phyloP scores from a whole-genome alignment of 2,329 filamentous ascomycete species.

The Colletotrichum orchidophilum region DNA sequence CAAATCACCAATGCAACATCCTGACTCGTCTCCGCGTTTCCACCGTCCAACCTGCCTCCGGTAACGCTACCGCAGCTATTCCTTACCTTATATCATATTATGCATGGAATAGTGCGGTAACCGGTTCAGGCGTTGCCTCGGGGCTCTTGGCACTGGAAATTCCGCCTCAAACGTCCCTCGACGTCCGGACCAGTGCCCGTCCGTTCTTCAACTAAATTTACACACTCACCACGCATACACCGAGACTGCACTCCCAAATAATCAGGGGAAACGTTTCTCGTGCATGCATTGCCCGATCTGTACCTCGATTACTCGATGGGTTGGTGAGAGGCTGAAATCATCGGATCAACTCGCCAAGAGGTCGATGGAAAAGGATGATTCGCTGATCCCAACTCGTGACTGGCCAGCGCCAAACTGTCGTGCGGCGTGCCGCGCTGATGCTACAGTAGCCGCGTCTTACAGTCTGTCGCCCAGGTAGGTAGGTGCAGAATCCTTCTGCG shows the following conservation, averaged over 20 bases:
- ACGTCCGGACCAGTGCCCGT: not conserved
- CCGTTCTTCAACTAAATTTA: not conserved
- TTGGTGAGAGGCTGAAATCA: not conserved
- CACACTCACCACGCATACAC: constrained; percentile 14
- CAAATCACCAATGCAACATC: not conserved
- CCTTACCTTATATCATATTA: too few relatives aligned
- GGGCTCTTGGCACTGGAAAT: constrained; percentile 14
- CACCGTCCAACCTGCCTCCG: not conserved
- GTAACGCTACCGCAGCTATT: constrained; percentile 11
- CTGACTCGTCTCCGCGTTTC: constrained; percentile 27
- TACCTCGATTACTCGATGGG: constrained; percentile 11
- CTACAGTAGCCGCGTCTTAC: constrained; percentile 12
- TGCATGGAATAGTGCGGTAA: constrained; percentile 5
- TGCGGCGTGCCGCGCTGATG: constrained; percentile 18
- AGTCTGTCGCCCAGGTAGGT: not conserved
- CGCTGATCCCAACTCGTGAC: not conserved
- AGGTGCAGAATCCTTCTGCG: not conserved
- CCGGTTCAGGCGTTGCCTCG: not conserved
- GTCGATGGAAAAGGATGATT: not conserved
- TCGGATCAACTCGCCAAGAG: constrained; percentile 10
- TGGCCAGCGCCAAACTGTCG: not conserved
- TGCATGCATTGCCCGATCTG: not conserved
- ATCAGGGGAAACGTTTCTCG: not conserved
- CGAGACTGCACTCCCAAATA: not conserved
- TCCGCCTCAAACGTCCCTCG: not conserved